Evolutionary conservation across 306 rosid genomes (phyloP).

Genomic region (Mucuna pruriens): DNA sequence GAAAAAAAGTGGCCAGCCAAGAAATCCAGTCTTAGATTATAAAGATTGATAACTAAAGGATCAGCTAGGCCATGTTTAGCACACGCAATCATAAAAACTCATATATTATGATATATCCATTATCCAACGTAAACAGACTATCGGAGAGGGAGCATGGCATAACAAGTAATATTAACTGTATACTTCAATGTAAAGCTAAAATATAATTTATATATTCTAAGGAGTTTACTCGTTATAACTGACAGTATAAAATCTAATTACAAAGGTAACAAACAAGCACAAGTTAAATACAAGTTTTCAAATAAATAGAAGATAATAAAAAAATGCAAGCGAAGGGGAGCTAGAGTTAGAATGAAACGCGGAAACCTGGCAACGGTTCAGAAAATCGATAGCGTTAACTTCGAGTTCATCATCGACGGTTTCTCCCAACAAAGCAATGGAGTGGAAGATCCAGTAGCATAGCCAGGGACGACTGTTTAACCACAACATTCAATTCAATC

Average conservation of each 20-base stretch:
- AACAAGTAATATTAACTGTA: neutral
- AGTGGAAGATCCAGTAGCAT: slow-evolving; percentile 90
- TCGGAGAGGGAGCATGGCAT: neutral
- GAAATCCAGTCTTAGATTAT: slow-evolving; percentile 10
- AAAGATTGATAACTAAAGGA: neutral
- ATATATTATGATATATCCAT: neutral
- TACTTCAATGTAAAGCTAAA: neutral
- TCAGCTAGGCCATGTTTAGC: neutral
- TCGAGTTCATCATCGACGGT: slow-evolving; percentile 64
- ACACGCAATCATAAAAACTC: neutral
- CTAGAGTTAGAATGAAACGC: neutral
- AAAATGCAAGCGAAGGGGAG: neutral
- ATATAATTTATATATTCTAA: neutral
- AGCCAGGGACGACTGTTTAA: slow-evolving; percentile 91
- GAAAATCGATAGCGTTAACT: slow-evolving; percentile 62
- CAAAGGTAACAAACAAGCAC: too few species aligned
- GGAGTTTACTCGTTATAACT: too few species aligned
- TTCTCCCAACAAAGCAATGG: slow-evolving; percentile 80
- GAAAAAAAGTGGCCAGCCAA: slow-evolving; percentile 23
- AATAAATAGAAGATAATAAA: neutral
- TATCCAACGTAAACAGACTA: neutral
- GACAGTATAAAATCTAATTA: too few species aligned
- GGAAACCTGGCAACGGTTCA: slow-evolving; percentile 81
- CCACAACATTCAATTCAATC: neutral
- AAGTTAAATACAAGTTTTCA: neutral